These are phyloP conservation scores for Xylaria sp. DNA, from an alignment of 2,329 filamentous ascomycete genomes.

Conservation along the genomic window DNA sequence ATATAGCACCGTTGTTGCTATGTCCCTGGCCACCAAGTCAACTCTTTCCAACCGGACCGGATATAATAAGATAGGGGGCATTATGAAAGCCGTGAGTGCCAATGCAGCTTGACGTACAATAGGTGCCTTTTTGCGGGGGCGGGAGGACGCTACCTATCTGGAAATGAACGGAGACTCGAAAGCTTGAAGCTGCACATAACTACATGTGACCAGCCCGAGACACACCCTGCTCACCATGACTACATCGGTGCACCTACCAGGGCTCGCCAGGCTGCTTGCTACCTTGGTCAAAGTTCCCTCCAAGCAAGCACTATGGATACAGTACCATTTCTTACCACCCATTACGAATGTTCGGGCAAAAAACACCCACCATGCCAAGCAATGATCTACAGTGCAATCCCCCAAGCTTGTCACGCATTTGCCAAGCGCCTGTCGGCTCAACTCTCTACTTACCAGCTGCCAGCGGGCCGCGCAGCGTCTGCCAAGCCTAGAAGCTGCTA, in stretches of 20 bases:
- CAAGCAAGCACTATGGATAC: conserved; percentile 2
- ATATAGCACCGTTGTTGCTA: conserved; percentile 1
- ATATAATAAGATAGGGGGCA: conserved; percentile 6
- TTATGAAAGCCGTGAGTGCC: conserved; percentile 19
- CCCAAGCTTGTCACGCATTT: too few relatives aligned
- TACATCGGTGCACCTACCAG: conserved; percentile 32
- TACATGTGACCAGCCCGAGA: conserved; percentile 38
- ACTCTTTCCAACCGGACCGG: conserved; percentile 2
- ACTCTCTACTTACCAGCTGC: too few relatives aligned
- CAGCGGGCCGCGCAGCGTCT: too few relatives aligned
- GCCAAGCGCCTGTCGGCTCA: too few relatives aligned
- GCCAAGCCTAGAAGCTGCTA: too few relatives aligned
- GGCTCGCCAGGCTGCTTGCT: conserved; percentile 25
- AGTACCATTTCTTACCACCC: conserved; percentile 5
- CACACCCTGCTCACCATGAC: conserved; percentile 34
- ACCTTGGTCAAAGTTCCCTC: conserved; percentile 23
- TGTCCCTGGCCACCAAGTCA: background rate
- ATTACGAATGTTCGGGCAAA: too few relatives aligned
- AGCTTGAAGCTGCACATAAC: conserved; percentile 34
- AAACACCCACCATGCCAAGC: too few relatives aligned
- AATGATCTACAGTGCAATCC: too few relatives aligned
- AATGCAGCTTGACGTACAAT: conserved; percentile 37
- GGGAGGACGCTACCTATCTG: conserved; percentile 25
- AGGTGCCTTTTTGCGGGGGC: conserved; percentile 29
- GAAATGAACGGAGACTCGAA: background rate